A percentile compares a stretch with the other conserved stretches of the same genome.
phyloP scores from a whole-genome alignment of 2,329 filamentous ascomycete species.

The Diaporthe longicolla region DNA sequence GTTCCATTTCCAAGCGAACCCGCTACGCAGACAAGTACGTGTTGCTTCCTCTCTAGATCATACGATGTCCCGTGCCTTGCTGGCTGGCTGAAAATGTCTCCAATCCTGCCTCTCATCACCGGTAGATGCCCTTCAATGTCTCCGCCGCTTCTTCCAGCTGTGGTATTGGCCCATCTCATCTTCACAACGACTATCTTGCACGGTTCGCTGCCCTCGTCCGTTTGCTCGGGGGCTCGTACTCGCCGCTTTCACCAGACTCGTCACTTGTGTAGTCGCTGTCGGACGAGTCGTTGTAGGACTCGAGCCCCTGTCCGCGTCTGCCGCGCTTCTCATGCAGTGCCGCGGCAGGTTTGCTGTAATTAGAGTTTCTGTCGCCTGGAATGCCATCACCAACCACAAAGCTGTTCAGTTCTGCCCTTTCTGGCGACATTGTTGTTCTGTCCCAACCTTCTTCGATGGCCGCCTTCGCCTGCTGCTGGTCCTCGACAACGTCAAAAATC shows the following conservation, averaged over 20 bases:
- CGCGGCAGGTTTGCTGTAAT: neutral
- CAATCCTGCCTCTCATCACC: neutral
- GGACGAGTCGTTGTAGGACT: neutral
- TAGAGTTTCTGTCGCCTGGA: neutral
- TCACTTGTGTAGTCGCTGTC: neutral
- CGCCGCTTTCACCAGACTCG: neutral
- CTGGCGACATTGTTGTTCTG: neutral
- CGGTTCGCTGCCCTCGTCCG: neutral
- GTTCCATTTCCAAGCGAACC: neutral
- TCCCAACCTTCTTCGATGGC: slow-evolving; percentile 33
- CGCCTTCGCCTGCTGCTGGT: no score
- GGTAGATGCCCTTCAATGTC: neutral
- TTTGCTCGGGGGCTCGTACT: neutral
- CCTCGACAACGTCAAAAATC: neutral
- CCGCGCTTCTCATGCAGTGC: no score
- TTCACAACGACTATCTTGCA: neutral
- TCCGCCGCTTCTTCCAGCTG: neutral
- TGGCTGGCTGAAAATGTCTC: no score
- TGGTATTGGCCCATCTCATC: neutral
- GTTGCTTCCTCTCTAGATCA: neutral
- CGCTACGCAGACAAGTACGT: neutral
- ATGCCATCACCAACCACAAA: neutral
- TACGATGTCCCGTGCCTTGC: neutral
- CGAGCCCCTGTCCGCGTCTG: neutral
- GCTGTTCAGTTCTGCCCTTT: no score